Percentiles rank a stretch among this genome's conserved stretches.
Conservation (phyloP, 352 stramenopile species). For the Albugo laibachii region DNA sequence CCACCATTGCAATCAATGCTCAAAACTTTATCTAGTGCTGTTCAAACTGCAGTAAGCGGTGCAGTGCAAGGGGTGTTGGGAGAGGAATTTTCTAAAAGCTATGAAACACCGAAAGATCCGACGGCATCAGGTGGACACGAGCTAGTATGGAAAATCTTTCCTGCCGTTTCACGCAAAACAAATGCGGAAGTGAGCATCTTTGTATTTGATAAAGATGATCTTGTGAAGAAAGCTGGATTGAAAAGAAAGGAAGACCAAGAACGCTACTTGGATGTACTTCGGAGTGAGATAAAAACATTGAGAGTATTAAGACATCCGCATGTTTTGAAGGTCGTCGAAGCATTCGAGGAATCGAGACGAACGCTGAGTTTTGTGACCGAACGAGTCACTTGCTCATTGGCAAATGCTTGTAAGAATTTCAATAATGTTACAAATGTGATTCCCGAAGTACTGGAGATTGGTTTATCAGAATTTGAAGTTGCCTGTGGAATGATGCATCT, state of each 20-base stretch:
- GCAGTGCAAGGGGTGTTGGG: conserved; percentile 44
- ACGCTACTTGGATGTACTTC: conserved; percentile 68
- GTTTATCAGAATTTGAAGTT: conserved; percentile 74
- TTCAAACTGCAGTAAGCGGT: conserved; percentile 31
- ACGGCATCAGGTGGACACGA: conserved; percentile 70
- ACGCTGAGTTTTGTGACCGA: conserved; percentile 82
- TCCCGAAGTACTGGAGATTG: conserved; percentile 73
- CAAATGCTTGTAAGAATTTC: conserved; percentile 81
- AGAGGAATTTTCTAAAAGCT: conserved; percentile 71
- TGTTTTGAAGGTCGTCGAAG: conserved; percentile 80
- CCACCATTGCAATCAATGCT: conserved; percentile 50
- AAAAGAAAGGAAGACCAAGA: conserved; percentile 77
- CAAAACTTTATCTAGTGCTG: conserved; percentile 56
- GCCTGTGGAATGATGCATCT: conserved; percentile 77
- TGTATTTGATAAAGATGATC: conserved; percentile 74
- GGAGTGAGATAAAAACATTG: conserved; percentile 76
- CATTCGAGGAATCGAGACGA: conserved; percentile 73
- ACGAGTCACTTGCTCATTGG: conserved; percentile 75
- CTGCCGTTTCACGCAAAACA: conserved; percentile 59
- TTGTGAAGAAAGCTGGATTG: conserved; percentile 24
- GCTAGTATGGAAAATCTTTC: conserved; percentile 70
- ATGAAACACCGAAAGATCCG: conserved; percentile 72
- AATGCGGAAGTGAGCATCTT: conserved; percentile 66
- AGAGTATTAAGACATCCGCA: conserved; percentile 71
- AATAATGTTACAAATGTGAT: conserved; percentile 71